Evolutionary conservation across 129 eudicot genomes (phyloP).

Genomic region (Escallonia herrerae): DNA sequence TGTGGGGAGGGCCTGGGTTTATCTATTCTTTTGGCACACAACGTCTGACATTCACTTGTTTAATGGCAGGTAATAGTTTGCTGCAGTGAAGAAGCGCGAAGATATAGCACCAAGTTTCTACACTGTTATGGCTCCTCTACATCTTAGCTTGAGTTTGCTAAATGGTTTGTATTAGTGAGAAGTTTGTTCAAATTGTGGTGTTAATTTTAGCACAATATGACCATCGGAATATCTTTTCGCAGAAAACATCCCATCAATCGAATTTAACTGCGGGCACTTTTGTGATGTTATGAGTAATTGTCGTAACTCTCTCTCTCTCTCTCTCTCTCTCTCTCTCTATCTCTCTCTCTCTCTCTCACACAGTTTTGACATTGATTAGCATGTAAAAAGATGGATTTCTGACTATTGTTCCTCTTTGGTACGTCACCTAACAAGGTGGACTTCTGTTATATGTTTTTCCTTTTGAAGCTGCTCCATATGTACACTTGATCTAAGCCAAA

Average conservation of each 20-base stretch:
- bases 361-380: no score
- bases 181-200: slow-evolving; percentile 5
- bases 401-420: no score
- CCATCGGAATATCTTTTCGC: slow-evolving; percentile 8
- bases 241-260: slow-evolving; percentile 5
- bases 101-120: not conserved
- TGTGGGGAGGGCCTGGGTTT: not conserved
- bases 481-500: no score
- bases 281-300: slow-evolving; percentile 7
- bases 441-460: no score
- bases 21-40: not conserved
- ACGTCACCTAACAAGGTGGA: no score
- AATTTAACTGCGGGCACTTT: slow-evolving; percentile 8
- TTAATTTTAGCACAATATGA: slow-evolving; percentile 17
- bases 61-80: slow-evolving; percentile 4
- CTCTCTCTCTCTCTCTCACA: not conserved
- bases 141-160: slow-evolving; percentile 10
- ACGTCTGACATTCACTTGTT: not conserved
- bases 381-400: no score
- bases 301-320: not conserved
- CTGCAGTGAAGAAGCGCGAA: not conserved
- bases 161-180: slow-evolving; percentile 20
- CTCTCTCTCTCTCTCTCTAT: not conserved
- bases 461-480: no score
- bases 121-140: slow-evolving; percentile 4